Base-by-base conservation (phyloP, 805 yeast genomes). In the Ascoidea asiatica region DNA sequence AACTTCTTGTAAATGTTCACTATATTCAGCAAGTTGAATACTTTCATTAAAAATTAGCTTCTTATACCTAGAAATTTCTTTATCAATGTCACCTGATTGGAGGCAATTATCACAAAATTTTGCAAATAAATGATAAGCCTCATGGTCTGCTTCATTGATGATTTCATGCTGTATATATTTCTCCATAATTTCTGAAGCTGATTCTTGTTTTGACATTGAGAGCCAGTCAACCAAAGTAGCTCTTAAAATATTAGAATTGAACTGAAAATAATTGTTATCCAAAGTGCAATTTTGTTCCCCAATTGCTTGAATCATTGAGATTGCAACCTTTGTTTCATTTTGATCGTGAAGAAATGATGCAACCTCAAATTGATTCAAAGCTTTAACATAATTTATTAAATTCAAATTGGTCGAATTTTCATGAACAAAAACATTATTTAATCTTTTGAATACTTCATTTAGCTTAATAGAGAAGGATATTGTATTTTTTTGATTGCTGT, bases 61-160 rank as follows among this genome's bases (percentile, higher is more conserved):
- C 19, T 65, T 64, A 5, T 66, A 53, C 29, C 65, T 68, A 11
- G 54, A 50, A 1, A 81, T 64, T 15, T 72, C 72, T 3, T 68
- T 72, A 38, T 62, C 66, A 18, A 70, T 55, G 2, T 62, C 60
- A 4, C 67, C 56, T 4, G 72, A 67, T 48, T 72, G 69, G 22
- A 72, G 60, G 52, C 84, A 89, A 5, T 65, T 60, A 52, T 81
- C 82, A 56, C 95, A 83, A 55, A 88, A 88, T 23, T 69, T 64
- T 0, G 89, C 97, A 52, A 82, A 69, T 2, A 69, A 65, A 48
- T 74, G 80, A 54, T 59, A 81, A 5, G 29, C 29, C 6, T 6
- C 11, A 18, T 6, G 35, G 4, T 15, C 6, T 19, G 41, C 20
- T 15, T 29, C 29, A 5, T 43, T 18, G 5, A 22, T 37, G n/a